Conservation (phyloP, 2,329 filamentous ascomycete genomes). For the Alternaria rosae region DNA sequence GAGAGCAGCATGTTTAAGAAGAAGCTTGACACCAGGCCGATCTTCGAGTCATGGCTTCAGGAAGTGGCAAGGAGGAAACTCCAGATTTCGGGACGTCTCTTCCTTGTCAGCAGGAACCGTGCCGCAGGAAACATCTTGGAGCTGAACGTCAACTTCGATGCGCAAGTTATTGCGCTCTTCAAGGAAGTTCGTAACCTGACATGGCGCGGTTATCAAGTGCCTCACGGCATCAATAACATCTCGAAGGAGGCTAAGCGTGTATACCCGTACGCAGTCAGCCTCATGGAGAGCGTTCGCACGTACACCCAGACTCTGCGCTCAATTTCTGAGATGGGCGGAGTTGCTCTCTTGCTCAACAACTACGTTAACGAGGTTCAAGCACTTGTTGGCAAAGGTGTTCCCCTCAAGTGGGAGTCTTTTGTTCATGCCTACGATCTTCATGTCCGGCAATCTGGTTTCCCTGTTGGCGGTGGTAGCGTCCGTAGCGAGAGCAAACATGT, state of each 20-base stretch:
- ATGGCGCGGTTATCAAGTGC: conserved; percentile 94
- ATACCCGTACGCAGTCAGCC: conserved; percentile 94
- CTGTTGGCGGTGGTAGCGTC: conserved; percentile 66
- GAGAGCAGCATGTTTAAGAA: conserved; percentile 95
- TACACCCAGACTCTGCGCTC: conserved; percentile 86
- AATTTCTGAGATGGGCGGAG: conserved; percentile 85
- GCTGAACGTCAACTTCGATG: conserved; percentile 93
- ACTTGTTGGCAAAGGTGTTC: conserved; percentile 85
- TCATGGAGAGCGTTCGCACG: conserved; percentile 98
- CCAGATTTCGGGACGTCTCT: conserved; percentile 89
- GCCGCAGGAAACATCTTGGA: conserved; percentile 90
- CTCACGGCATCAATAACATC: conserved; percentile 91
- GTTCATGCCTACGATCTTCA: conserved; percentile 96
- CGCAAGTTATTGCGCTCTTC: conserved; percentile 95
- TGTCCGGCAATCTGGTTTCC: conserved; percentile 68
- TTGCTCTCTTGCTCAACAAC: conserved; percentile 85
- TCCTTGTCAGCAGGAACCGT: conserved; percentile 85
- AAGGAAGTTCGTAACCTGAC: conserved; percentile 97
- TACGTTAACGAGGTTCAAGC: conserved; percentile 90
- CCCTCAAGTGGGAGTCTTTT: conserved; percentile 95
- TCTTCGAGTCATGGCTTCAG: conserved; percentile 94
- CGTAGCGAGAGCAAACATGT: conserved; percentile 87
- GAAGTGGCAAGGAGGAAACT: conserved; percentile 90
- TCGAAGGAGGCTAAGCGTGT: conserved; percentile 99
- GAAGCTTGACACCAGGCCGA: conserved; percentile 91